Evolutionary conservation across 2,329 filamentous ascomycete species (phyloP).

Genomic region (Emmonsiellopsis sp.): DNA sequence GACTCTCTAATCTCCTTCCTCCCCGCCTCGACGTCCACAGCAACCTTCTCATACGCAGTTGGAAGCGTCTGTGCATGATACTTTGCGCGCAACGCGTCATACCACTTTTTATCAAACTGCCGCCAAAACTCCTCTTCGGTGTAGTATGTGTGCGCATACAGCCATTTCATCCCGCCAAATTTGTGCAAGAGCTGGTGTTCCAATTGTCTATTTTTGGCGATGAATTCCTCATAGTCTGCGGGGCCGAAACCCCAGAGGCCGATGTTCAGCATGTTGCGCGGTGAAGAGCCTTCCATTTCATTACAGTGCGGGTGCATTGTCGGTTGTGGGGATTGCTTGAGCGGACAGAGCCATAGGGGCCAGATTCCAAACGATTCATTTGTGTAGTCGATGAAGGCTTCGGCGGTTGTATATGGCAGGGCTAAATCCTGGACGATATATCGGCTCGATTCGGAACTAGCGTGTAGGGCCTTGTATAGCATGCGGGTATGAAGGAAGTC

Average conservation of each 20-base stretch:
- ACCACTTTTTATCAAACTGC: constrained; percentile 30
- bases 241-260: constrained; percentile 75
- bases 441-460: constrained; percentile 40
- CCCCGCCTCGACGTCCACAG: constrained; percentile 2
- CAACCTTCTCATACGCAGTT: constrained; percentile 29
- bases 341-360: constrained; percentile 51
- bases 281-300: background rate
- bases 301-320: background rate
- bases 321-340: constrained; percentile 18
- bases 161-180: constrained; percentile 72
- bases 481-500: constrained; percentile 49
- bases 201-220: constrained; percentile 59
- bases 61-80: constrained; percentile 28
- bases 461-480: constrained; percentile 51
- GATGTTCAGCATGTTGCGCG: constrained; percentile 36
- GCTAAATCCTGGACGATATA: constrained; percentile 54
- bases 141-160: constrained; percentile 82
- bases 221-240: constrained; percentile 45
- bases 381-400: constrained; percentile 42
- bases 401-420: constrained; percentile 41
- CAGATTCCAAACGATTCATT: constrained; percentile 38
- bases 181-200: constrained; percentile 51
- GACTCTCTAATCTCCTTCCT: constrained; percentile 1
- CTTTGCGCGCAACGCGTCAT: constrained; percentile 29
- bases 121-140: constrained; percentile 44